phyloP scores from a whole-genome alignment of 1,139 yeast species.

The Pichia sp. region DNA sequence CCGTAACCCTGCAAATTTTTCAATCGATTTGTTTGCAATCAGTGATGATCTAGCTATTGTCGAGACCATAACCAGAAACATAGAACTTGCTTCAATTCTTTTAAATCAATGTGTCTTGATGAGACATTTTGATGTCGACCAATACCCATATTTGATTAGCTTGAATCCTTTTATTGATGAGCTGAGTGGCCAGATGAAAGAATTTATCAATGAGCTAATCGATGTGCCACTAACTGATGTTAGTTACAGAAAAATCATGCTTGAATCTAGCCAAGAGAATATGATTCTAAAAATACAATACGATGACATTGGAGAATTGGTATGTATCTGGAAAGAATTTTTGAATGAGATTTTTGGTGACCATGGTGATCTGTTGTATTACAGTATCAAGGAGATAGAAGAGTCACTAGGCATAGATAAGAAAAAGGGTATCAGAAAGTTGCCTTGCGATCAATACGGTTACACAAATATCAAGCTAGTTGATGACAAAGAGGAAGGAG shows the following conservation, averaged over 20 bases:
- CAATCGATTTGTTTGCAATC: constrained; percentile 36
- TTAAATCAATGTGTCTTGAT: constrained; percentile 63
- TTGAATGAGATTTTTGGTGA: constrained; percentile 42
- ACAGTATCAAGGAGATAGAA: constrained; percentile 32
- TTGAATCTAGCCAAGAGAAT: constrained; percentile 8
- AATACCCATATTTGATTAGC: constrained; percentile 72
- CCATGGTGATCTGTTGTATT: constrained; percentile 53
- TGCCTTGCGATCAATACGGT: constrained; percentile 20
- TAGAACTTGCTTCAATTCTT: constrained; percentile 56
- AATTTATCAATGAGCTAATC: constrained; percentile 45
- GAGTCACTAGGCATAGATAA: constrained; percentile 15
- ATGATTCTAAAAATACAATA: constrained; percentile 48
- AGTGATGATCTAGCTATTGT: constrained; percentile 22
- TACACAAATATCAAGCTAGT: constrained; percentile 11
- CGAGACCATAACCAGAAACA: constrained; percentile 41
- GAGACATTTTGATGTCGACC: constrained; percentile 52
- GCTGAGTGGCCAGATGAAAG: constrained; percentile 44
- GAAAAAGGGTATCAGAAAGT: constrained; percentile 4
- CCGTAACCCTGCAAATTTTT: constrained; percentile 64
- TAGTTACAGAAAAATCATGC: constrained; percentile 59
- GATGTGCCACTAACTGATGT: constrained; percentile 55
- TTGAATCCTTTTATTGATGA: constrained; percentile 65
- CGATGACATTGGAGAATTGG: constrained; percentile 61
- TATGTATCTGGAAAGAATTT: constrained; percentile 53
- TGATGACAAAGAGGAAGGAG: constrained; percentile 31